Percentiles rank a stretch among this genome's conserved stretches.
These are phyloP conservation scores for Aureobasidium leucospermi DNA, from an alignment of 2,329 filamentous ascomycete genomes.

Conservation along the genomic window DNA sequence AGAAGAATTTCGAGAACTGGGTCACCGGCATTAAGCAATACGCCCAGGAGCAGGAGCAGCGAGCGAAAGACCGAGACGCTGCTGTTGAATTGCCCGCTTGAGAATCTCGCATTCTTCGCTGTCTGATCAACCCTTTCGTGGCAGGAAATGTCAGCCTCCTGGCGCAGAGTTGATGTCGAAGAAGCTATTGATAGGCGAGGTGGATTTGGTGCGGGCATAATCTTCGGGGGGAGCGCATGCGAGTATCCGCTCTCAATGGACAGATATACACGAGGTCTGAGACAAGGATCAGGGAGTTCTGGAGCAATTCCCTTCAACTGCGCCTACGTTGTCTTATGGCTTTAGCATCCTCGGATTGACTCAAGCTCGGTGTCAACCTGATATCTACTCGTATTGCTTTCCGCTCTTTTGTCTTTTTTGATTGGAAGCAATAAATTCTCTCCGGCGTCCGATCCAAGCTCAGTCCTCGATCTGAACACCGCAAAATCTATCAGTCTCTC, in stretches of 20 bases:
- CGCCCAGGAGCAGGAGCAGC: slow-evolving; percentile 27
- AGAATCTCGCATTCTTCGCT: background rate
- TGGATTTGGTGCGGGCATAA: too few species aligned
- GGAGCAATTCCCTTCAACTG: too few species aligned
- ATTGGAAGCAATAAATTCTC: background rate
- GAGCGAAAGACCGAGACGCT: background rate
- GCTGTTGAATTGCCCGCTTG: slow-evolving; percentile 10
- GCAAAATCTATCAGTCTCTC: background rate
- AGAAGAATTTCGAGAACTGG: slow-evolving; percentile 35
- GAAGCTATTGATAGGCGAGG: too few species aligned
- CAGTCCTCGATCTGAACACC: background rate
- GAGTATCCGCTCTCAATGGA: background rate
- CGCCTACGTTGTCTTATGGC: too few species aligned
- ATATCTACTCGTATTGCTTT: background rate
- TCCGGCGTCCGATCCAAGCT: background rate
- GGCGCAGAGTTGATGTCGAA: too few species aligned
- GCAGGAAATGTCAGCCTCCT: too few species aligned
- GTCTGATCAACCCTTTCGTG: too few species aligned
- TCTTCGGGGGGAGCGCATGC: background rate
- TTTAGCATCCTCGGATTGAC: too few species aligned
- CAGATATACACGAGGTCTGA: background rate
- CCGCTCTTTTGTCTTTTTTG: background rate
- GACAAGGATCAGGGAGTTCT: too few species aligned
- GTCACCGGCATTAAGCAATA: slow-evolving; percentile 34
- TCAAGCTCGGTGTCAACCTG: too few species aligned